Evolutionary conservation across 1,284 basidiomycete genomes (phyloP), one percentile per base, ranked within the genome.

Genomic region (Stygiomarasmius scandens): DNA sequence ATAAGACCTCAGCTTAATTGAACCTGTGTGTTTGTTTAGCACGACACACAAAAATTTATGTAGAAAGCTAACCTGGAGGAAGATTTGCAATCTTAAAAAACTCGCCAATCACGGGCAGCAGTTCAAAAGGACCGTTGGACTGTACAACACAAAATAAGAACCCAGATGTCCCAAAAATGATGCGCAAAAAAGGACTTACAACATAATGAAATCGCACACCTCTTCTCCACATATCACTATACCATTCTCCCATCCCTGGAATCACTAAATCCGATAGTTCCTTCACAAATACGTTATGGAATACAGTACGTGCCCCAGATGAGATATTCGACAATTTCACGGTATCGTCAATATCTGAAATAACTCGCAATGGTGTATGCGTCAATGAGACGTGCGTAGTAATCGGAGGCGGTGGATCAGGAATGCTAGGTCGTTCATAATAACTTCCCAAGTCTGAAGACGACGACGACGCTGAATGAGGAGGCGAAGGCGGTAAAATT

Each of bases 331-430:
- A 87, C 49, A 83, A 71, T 69, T 96, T 98, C 61, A 97, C 82
- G 0, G 96, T 98, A 70, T 98, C 96, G 70, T 98, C 96, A 46
- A 98, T 90, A 67, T 98, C 96, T 0, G 93, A 96, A 32, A 98
- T 89, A 54, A 97, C 81, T 8, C 92, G 85, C 12, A 94, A 69
- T 0, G 80, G 79, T 1, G 80, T 78, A 64, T 84, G 73, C 0
- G 85, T 82, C 12, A 89, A 74, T 0, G 85, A 76, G 1, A 87
- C 71, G 0, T 73, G 69, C 2, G 76, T 63, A 1, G 72, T 67
- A 5, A 76, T 71, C 2, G 74, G n/a, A 2, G 62, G 55, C 20
- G 51, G 22, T 6, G 36, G 3, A 38, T 54, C 29, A 29, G 16
- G 34, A 25, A 11, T 19, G n/a, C n/a, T 22, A 48, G 48, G 22